phyloP scores from a whole-genome alignment of 2,329 filamentous ascomycete species.

The Epichloe elymi region DNA sequence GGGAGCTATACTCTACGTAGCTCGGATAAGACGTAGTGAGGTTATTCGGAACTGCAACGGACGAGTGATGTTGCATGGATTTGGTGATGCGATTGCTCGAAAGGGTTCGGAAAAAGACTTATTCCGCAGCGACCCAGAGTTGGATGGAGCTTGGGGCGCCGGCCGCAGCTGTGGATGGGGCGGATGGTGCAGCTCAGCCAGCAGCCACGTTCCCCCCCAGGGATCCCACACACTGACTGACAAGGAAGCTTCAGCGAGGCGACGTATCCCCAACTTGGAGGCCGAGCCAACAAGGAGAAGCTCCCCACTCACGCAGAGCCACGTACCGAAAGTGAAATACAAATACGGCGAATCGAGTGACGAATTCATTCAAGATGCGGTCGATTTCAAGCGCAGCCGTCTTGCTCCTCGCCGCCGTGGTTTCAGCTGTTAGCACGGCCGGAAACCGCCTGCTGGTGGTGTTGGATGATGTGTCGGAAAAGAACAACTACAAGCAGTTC shows the following conservation, averaged over 20 bases:
- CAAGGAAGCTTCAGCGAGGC: slow-evolving; percentile 14
- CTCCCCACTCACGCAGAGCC: not conserved
- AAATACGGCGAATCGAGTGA: not conserved
- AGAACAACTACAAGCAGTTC: slow-evolving; percentile 73
- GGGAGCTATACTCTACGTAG: not conserved
- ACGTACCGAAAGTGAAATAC: not conserved
- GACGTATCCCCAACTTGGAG: slow-evolving; percentile 21
- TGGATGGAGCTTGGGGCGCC: no score
- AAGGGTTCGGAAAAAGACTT: not conserved
- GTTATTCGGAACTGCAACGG: not conserved
- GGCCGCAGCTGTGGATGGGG: not conserved
- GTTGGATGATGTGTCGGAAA: slow-evolving; percentile 69
- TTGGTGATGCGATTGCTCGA: not conserved
- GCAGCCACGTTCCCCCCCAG: not conserved
- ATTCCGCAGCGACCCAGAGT: not conserved
- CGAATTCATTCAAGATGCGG: slow-evolving; percentile 43
- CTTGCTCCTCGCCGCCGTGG: slow-evolving; percentile 51
- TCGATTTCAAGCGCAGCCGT: slow-evolving; percentile 59
- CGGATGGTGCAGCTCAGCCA: not conserved
- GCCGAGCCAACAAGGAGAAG: slow-evolving; percentile 8
- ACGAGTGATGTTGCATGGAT: not conserved
- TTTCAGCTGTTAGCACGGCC: slow-evolving; percentile 63
- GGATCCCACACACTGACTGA: not conserved
- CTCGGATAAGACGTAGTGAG: not conserved
- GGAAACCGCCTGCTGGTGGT: slow-evolving; percentile 76